phyloP scores from a whole-genome alignment of 2,329 filamentous ascomycete genomes.

The Aspergillus brasiliensis region DNA sequence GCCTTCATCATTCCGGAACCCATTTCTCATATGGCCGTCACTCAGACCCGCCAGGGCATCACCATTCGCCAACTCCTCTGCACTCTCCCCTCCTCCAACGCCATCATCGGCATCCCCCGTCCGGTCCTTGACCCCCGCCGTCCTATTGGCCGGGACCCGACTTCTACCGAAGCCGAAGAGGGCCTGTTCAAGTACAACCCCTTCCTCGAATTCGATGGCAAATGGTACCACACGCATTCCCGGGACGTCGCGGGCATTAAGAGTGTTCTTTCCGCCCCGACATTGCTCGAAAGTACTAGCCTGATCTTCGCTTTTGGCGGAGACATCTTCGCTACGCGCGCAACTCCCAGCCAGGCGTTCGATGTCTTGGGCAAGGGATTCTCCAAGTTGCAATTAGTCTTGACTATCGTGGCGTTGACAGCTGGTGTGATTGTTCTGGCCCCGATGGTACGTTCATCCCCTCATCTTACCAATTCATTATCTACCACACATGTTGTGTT shows the following conservation, averaged over 20 bases:
- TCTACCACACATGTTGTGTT: neutral
- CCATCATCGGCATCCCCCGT: slow-evolving; percentile 78
- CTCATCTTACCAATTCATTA: neutral
- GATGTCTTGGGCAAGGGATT: slow-evolving; percentile 93
- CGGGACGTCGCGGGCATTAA: slow-evolving; percentile 77
- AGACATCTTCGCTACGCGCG: slow-evolving; percentile 83
- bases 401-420: slow-evolving; percentile 78
- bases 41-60: slow-evolving; percentile 89
- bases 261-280: slow-evolving; percentile 72
- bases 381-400: slow-evolving; percentile 81
- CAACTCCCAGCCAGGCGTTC: slow-evolving; percentile 86
- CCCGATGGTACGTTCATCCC: slow-evolving; percentile 73
- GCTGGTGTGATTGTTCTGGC: slow-evolving; percentile 75
- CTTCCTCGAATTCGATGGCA: slow-evolving; percentile 79
- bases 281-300: slow-evolving; percentile 87
- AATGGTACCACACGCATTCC: slow-evolving; percentile 76
- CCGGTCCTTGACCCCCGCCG: slow-evolving; percentile 80
- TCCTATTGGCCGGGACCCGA: slow-evolving; percentile 81
- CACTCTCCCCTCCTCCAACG: slow-evolving; percentile 70
- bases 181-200: slow-evolving; percentile 77
- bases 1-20: slow-evolving; percentile 77
- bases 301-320: slow-evolving; percentile 81
- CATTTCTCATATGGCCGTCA: slow-evolving; percentile 79
- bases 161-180: slow-evolving; percentile 76
- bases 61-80: slow-evolving; percentile 79